phyloP scores from a whole-genome alignment of 306 rosid species.

The Macrotyloma uniflorum region DNA sequence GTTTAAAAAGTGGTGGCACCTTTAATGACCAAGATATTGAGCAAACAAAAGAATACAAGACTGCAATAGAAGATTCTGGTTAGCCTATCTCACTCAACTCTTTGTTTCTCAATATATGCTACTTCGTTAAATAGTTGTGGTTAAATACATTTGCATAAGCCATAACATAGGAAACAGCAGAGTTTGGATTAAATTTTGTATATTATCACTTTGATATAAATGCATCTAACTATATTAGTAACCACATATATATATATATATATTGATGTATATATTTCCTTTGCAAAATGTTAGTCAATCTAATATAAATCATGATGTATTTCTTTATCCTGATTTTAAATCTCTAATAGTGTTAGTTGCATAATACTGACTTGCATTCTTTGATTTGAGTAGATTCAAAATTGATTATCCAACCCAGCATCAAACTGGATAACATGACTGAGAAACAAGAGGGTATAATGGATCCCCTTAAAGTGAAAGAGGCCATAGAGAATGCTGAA shows the following conservation, averaged over 20 bases:
- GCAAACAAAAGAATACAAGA: slow-evolving; percentile 11
- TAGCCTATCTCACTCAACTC: background rate
- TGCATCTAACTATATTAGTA: background rate
- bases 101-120: background rate
- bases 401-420: background rate
- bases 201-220: background rate
- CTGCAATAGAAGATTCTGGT: slow-evolving; percentile 34
- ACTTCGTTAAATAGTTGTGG: background rate
- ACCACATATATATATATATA: background rate
- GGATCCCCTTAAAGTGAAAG: slow-evolving; percentile 24
- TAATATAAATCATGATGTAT: background rate
- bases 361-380: background rate
- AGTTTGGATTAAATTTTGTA: background rate
- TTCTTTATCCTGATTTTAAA: background rate
- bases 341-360: background rate
- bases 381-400: slow-evolving; percentile 36
- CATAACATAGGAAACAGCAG: background rate
- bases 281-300: background rate
- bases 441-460: slow-evolving; percentile 24
- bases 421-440: slow-evolving; percentile 9
- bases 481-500: slow-evolving; percentile 9
- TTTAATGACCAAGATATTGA: slow-evolving; percentile 23
- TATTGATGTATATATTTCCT: background rate
- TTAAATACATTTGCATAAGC: background rate
- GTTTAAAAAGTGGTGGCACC: background rate